Evolutionary conservation across 305 asterid genomes (phyloP).

Genomic region (Fraxinus angustifolia): DNA sequence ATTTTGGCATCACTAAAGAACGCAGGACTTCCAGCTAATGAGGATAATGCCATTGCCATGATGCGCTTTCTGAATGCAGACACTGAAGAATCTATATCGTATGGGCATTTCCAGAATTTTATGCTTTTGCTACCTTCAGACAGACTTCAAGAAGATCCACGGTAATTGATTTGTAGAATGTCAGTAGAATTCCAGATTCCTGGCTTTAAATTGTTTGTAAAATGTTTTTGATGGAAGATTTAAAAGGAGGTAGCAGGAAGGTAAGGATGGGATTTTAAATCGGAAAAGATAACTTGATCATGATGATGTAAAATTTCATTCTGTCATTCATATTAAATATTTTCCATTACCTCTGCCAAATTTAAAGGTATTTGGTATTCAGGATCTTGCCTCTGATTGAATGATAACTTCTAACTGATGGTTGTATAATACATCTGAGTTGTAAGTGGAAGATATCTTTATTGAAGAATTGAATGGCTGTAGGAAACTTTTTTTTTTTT

Average conservation of each 20-base stretch:
- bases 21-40: conserved; percentile 96
- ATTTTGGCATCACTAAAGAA: conserved; percentile 76
- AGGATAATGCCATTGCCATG: conserved; percentile 98
- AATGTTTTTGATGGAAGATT: not conserved
- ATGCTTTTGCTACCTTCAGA: conserved; percentile 97
- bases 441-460: not conserved
- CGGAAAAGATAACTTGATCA: not conserved
- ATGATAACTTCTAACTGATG: not conserved
- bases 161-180: conserved; percentile 40
- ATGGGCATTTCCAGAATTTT: conserved; percentile 92
- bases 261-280: not conserved
- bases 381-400: not conserved
- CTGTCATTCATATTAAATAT: not conserved
- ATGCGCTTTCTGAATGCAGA: conserved; percentile 95
- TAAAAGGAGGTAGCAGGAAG: not conserved
- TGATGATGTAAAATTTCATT: not conserved
- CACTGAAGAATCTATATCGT: conserved; percentile 84
- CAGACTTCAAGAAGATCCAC: conserved; percentile 94
- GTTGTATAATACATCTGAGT: not conserved
- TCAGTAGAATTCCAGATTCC: not conserved
- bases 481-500: not conserved
- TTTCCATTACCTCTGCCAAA: not conserved
- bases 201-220: not conserved
- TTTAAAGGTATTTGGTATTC: not conserved
- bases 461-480: not conserved